These are phyloP conservation scores for Beauveria medogensis DNA, from an alignment of 2,329 filamentous ascomycete species.

Conservation along the genomic window DNA sequence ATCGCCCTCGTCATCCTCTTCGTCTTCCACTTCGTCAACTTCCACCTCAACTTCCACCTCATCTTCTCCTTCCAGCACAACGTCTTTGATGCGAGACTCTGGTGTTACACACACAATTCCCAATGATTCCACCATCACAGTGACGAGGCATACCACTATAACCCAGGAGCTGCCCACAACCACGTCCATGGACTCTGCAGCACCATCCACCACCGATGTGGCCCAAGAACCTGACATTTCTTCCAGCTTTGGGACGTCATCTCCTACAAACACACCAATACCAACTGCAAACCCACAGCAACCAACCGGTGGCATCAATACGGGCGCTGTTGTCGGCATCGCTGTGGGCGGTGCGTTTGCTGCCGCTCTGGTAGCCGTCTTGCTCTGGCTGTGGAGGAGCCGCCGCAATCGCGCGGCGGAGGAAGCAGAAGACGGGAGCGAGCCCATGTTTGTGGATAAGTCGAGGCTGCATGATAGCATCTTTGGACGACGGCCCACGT, in stretches of 20 bases:
- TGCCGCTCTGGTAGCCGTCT: slow-evolving; percentile 22
- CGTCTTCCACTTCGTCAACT: background rate
- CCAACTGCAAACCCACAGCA: background rate
- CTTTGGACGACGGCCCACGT: background rate
- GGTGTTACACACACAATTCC: slow-evolving; percentile 29
- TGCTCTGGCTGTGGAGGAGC: slow-evolving; percentile 16
- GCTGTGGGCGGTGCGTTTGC: slow-evolving; percentile 27
- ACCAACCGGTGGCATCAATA: background rate
- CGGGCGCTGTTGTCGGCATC: slow-evolving; percentile 11
- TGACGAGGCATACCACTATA: slow-evolving; percentile 27
- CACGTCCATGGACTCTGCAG: slow-evolving; percentile 18
- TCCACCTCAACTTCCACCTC: background rate
- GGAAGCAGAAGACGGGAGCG: background rate
- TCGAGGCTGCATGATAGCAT: slow-evolving; percentile 1
- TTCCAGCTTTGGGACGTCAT: background rate
- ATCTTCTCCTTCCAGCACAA: background rate
- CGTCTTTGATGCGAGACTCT: slow-evolving; percentile 26
- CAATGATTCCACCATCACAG: slow-evolving; percentile 25
- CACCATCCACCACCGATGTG: background rate
- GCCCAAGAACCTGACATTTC: background rate
- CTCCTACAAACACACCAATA: background rate
- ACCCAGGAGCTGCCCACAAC: slow-evolving; percentile 15
- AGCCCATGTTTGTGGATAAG: background rate
- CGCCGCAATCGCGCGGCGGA: background rate
- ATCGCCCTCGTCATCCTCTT: background rate